phyloP scores from a whole-genome alignment of 2,329 filamentous ascomycete species.

The Ceratocystis cubensis region DNA sequence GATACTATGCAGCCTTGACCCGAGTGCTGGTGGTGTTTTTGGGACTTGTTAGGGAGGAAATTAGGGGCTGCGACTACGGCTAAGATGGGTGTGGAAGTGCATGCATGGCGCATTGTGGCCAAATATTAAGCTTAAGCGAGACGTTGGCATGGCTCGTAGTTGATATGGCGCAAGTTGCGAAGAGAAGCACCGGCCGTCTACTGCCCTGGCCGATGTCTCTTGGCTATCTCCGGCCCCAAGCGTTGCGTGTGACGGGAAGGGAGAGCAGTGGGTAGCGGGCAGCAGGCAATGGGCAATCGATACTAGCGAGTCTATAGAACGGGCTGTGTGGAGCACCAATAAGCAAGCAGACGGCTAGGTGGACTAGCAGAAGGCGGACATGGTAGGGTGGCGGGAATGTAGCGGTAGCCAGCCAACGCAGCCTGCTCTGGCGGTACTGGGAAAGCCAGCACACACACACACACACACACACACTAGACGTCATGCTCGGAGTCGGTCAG shows the following conservation, averaged over 20 bases:
- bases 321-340: background rate
- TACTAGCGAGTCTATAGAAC: background rate
- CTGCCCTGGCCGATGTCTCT: background rate
- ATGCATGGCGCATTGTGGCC: background rate
- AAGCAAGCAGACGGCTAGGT: background rate
- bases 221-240: background rate
- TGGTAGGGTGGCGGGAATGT: background rate
- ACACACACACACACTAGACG: background rate
- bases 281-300: background rate
- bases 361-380: background rate
- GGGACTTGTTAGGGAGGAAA: background rate
- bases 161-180: background rate
- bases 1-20: background rate
- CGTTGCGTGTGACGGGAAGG: background rate
- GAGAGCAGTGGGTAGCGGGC: background rate
- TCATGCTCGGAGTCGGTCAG: background rate
- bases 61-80: background rate
- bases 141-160: background rate
- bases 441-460: background rate
- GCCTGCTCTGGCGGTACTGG: background rate
- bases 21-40: background rate
- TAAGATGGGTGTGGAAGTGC: background rate
- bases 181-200: background rate
- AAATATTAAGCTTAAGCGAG: constrained; percentile 5
- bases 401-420: background rate